Evolutionary conservation across 805 yeast genomes (phyloP).

Genomic region (Metschnikowia rubicola): DNA sequence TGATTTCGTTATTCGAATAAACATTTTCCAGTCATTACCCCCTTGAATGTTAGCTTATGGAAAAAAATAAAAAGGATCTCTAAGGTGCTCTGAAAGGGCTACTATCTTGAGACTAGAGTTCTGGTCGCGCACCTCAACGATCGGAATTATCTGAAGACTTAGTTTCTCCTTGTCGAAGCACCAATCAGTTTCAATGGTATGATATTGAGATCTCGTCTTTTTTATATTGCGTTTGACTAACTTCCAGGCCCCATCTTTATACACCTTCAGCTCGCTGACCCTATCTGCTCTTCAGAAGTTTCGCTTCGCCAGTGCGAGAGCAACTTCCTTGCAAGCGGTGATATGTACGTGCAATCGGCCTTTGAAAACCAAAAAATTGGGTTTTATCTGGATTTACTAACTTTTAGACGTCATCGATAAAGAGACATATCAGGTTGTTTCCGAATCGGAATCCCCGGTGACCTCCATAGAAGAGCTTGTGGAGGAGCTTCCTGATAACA

Average conservation of each 20-base stretch:
- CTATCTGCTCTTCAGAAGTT: constrained; percentile 61
- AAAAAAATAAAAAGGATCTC: background rate
- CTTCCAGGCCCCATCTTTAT: constrained; percentile 41
- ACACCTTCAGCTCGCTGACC: constrained; percentile 62
- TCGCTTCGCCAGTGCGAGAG: constrained; percentile 67
- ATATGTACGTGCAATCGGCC: constrained; percentile 41
- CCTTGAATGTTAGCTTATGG: too few relatives aligned
- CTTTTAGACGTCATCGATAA: constrained; percentile 52
- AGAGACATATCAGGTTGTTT: constrained; percentile 47
- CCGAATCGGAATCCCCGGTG: constrained; percentile 47
- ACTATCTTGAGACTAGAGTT: too few relatives aligned
- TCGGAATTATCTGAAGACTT: background rate
- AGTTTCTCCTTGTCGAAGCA: background rate
- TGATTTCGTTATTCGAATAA: too few relatives aligned
- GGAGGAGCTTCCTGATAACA: constrained; percentile 77
- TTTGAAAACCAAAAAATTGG: too few relatives aligned
- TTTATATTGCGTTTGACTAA: background rate
- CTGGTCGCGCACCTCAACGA: too few relatives aligned
- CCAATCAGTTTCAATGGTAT: background rate
- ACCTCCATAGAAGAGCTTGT: constrained; percentile 56
- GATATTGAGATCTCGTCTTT: background rate
- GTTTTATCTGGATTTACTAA: constrained; percentile 2
- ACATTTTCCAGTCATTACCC: too few relatives aligned
- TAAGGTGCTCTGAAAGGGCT: background rate
- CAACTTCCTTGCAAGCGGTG: constrained; percentile 57